phyloP scores from a whole-genome alignment of 805 yeast genomes.

The Wickerhamomyces subpelliculosus region DNA sequence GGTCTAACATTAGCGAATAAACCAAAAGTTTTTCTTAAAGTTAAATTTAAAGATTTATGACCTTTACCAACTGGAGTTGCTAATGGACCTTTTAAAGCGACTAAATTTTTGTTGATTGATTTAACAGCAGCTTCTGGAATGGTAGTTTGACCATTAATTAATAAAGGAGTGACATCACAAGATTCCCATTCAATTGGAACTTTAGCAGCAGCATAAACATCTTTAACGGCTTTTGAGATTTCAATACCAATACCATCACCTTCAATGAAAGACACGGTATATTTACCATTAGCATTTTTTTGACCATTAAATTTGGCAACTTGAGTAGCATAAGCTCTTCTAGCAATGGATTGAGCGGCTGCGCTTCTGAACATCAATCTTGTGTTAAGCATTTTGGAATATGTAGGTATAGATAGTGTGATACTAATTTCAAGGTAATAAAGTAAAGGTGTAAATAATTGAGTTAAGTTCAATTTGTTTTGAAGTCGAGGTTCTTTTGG shows the following conservation, averaged over 20 bases:
- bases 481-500: no score
- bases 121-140: conserved; percentile 89
- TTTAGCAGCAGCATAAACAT: conserved; percentile 86
- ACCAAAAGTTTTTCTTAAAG: conserved; percentile 94
- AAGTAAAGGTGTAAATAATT: no score
- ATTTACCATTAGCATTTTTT: conserved; percentile 72
- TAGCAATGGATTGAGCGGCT: conserved; percentile 1
- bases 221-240: conserved; percentile 89
- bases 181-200: conserved; percentile 97
- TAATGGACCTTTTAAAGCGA: conserved; percentile 96
- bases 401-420: background rate
- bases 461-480: no score
- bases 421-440: no score
- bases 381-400: conserved; percentile 78
- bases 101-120: conserved; percentile 85
- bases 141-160: conserved; percentile 88
- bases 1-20: conserved; percentile 97
- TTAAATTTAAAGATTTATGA: conserved; percentile 94
- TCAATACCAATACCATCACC: conserved; percentile 99
- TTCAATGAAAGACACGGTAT: conserved; percentile 91
- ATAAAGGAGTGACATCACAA: conserved; percentile 90
- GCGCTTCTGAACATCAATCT: conserved; percentile 71
- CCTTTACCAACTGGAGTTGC: conserved; percentile 99
- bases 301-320: conserved; percentile 64
- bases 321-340: conserved; percentile 30